A percentile compares a stretch with the other conserved stretches of the same genome.
Conservation (phyloP, 805 yeast species). For the Trichomonascus vanleenenianus region DNA sequence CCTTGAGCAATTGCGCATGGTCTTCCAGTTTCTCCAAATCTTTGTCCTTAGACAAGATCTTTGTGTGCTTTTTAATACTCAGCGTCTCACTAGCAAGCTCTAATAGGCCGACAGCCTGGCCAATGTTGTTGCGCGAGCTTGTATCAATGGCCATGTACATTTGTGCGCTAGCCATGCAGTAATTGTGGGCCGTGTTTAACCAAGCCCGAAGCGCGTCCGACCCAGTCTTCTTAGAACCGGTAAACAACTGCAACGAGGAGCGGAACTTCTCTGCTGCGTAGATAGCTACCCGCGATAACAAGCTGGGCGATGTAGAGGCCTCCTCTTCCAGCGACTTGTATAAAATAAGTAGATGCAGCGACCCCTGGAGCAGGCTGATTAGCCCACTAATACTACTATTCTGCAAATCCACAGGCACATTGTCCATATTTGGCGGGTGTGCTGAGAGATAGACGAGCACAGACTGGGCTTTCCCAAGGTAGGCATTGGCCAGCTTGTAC, state of each 20-base stretch:
- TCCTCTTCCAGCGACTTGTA: slow-evolving; percentile 19
- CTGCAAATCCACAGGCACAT: slow-evolving; percentile 19
- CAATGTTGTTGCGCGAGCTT: slow-evolving; percentile 20
- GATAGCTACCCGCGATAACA: slow-evolving; percentile 27
- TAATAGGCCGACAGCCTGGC: slow-evolving; percentile 24
- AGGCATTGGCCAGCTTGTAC: slow-evolving; percentile 23
- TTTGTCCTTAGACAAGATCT: slow-evolving; percentile 5
- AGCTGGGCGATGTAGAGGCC: slow-evolving; percentile 18
- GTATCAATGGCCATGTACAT: slow-evolving; percentile 23
- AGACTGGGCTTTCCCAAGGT: slow-evolving; percentile 21
- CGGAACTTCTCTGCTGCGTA: slow-evolving; percentile 26
- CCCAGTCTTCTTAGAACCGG: slow-evolving; percentile 3
- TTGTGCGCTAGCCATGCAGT: slow-evolving; percentile 22
- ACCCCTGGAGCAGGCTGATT: slow-evolving; percentile 19
- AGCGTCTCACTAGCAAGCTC: slow-evolving; percentile 18
- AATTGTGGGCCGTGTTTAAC: slow-evolving; percentile 21
- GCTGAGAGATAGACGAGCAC: slow-evolving; percentile 18
- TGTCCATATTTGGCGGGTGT: slow-evolving; percentile 9
- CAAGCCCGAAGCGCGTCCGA: slow-evolving; percentile 19
- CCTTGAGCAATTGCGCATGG: slow-evolving; percentile 11
- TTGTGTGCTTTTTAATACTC: slow-evolving; percentile 7
- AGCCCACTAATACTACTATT: slow-evolving; percentile 19
- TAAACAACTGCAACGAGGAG: slow-evolving; percentile 20
- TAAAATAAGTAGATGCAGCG: slow-evolving; percentile 24
- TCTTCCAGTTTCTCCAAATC: slow-evolving; percentile 1